Evolutionary conservation across 2,329 filamentous ascomycete genomes (phyloP), one percentile per base, ranked within the genome.

Genomic region (Verticillium nubilum): DNA sequence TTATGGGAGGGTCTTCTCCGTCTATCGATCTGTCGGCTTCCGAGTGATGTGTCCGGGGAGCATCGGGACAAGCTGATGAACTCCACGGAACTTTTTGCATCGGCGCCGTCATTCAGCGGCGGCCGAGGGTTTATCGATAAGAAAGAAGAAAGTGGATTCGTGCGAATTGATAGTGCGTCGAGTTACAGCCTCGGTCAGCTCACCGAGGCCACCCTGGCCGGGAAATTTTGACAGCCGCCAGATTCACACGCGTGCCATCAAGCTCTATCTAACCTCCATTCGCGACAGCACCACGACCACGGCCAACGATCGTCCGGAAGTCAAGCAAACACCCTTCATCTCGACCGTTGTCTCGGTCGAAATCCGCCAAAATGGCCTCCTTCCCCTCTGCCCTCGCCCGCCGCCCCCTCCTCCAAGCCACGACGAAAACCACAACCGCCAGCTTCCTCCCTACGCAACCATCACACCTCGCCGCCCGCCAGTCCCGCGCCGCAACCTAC

Each of bases 401-500:
- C 12, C 53, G 56, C 13, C 59, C 56, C 26, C 52, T 53, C 13
- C 52, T 28, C 6, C 42, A 50, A 10, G n/a, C 33, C 12, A 29
- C 42, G 28, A 63, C 64, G 31, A 56, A 57, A 60, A 58, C 56
- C 52, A 63, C 47, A 64, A 62, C 53, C 63, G 67, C 61, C 62
- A 70, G 52, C 58, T 65, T 58, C 54, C 56, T 59, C 28, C 59
- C n/a, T 37, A 61, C 23, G 50, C 53, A 37, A 29, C 27, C 50
- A 31, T 23, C 27, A 10, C 62, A 62, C 65, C 56, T 65, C 67
- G 62, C 59, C 65, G 66, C 74, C 76, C 75, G 61, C 56, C 89
- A 93, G 78, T 80, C 86, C 71, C 88, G 92, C 62, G 86, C 92
- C 72, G 95, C 95, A 57, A 92, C 90, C 26, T 89, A 97, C 64